These are phyloP conservation scores for Eleusine indica DNA, from an alignment of 176 grass and related monocot species.

Conservation along the genomic window DNA sequence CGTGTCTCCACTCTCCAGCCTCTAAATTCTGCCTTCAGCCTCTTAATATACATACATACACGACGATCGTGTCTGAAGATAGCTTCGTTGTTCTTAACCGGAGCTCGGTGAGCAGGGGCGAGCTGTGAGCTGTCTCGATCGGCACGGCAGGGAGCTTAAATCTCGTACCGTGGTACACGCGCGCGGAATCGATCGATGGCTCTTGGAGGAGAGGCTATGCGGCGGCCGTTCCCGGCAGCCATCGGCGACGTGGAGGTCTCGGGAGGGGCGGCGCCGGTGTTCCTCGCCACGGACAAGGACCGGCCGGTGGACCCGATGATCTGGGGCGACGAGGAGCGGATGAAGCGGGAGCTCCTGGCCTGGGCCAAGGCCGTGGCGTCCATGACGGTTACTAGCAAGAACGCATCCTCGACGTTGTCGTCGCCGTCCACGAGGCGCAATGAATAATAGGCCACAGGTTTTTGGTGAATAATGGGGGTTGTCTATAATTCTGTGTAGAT, in stretches of 20 bases:
- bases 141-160: rapidly evolving
- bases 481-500: too few species aligned
- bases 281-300: slow-evolving; percentile 37
- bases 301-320: slow-evolving; percentile 47
- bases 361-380: slow-evolving; percentile 81
- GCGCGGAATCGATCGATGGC: slow-evolving; percentile 3
- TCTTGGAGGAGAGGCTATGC: not conserved
- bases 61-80: not conserved
- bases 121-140: not conserved
- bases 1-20: too few species aligned
- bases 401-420: not conserved
- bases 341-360: slow-evolving; percentile 72
- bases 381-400: slow-evolving; percentile 28
- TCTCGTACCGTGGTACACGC: too few species aligned
- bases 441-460: not conserved
- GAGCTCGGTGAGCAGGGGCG: not conserved
- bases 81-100: not conserved
- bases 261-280: not conserved
- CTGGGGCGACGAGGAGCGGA: slow-evolving; percentile 63
- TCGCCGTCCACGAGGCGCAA: not conserved
- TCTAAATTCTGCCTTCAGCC: too few species aligned
- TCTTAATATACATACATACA: not conserved
- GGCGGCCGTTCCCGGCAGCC: not conserved
- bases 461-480: too few species aligned
- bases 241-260: not conserved